A percentile compares a stretch with the other conserved stretches of the same genome.
These are phyloP conservation scores for Speleostelium caveatum DNA, from an alignment of 78 protist genomes.

Conservation along the genomic window DNA sequence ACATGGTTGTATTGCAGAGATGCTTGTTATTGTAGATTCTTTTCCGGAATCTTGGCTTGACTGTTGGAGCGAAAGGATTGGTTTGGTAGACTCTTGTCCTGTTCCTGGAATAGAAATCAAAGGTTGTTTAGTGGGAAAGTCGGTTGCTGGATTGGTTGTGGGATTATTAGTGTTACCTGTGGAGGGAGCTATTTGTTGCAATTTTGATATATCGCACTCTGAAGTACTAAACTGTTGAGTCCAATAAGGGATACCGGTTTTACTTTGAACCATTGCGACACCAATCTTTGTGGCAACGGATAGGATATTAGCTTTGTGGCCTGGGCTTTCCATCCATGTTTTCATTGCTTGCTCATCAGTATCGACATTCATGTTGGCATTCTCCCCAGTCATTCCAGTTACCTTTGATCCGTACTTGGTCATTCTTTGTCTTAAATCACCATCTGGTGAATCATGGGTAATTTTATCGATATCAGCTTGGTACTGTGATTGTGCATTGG, in stretches of 20 bases:
- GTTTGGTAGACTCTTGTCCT: too few relatives aligned
- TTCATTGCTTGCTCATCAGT: background rate
- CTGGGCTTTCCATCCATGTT: background rate
- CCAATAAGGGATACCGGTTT: background rate
- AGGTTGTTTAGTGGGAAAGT: too few relatives aligned
- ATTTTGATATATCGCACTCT: too few relatives aligned
- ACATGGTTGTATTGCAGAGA: too few relatives aligned
- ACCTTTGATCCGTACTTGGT: background rate
- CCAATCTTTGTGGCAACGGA: background rate
- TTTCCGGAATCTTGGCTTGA: too few relatives aligned
- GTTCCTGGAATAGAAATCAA: too few relatives aligned
- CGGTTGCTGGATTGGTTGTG: too few relatives aligned
- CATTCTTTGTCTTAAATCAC: background rate
- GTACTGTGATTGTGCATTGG: conserved; percentile 8
- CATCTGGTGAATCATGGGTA: background rate
- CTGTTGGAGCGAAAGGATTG: too few relatives aligned
- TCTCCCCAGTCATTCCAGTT: background rate
- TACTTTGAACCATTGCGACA: background rate
- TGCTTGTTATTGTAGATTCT: too few relatives aligned
- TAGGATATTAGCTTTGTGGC: conserved; percentile 2
- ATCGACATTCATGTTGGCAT: background rate
- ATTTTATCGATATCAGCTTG: background rate
- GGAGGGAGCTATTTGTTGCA: too few relatives aligned
- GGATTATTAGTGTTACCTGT: too few relatives aligned
- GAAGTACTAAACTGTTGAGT: conserved; percentile 16